These are phyloP conservation scores for Alternaria arborescens DNA, from an alignment of 2,329 filamentous ascomycete species.

Conservation along the genomic window DNA sequence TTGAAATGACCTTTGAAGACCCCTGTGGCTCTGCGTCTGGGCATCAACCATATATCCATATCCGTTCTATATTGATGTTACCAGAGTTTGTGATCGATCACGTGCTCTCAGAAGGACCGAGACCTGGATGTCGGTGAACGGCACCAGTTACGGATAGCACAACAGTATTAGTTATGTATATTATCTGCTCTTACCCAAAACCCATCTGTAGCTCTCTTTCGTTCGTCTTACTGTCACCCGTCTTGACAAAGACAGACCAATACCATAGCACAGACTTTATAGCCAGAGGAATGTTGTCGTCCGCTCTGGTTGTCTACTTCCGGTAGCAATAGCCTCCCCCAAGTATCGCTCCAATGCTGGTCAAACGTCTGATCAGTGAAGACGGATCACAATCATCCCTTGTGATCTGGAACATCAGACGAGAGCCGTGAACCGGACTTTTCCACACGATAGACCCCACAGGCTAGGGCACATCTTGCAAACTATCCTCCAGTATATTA, in stretches of 20 bases:
- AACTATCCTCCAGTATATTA: background rate
- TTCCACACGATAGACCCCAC: background rate
- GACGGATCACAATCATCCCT: background rate
- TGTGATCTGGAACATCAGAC: background rate
- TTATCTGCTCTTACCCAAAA: background rate
- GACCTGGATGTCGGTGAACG: background rate
- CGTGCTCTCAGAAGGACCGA: background rate
- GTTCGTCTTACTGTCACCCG: background rate
- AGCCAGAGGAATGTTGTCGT: background rate
- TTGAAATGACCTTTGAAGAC: background rate
- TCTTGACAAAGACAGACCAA: background rate
- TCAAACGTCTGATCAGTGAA: background rate
- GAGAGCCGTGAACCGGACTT: background rate
- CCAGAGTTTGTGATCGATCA: conserved; percentile 8
- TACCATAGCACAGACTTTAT: background rate
- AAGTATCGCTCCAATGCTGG: background rate
- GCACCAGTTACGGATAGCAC: background rate
- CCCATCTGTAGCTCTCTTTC: background rate
- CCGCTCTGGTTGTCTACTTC: background rate
- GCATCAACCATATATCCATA: conserved; percentile 5
- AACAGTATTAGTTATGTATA: background rate
- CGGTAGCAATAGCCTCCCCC: background rate
- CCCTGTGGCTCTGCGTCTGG: background rate
- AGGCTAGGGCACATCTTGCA: background rate
- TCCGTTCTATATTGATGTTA: conserved; percentile 11